Evolutionary conservation across 345 rosid genomes (phyloP).

Genomic region (Eucalyptus marginata): DNA sequence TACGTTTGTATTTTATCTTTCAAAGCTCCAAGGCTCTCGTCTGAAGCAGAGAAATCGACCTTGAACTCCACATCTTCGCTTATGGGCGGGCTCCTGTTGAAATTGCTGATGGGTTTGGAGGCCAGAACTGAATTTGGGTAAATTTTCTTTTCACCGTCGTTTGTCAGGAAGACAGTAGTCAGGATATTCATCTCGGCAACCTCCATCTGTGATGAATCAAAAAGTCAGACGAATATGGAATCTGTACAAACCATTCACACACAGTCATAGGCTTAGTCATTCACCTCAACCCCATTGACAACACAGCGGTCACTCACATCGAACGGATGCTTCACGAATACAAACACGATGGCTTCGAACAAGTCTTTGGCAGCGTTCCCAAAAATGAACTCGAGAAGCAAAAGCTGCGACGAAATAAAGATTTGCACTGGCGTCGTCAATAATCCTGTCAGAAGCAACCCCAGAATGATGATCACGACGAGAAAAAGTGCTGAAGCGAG

Average conservation of each 20-base stretch:
- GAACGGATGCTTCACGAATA: conserved; percentile 64
- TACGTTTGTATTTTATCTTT: conserved; percentile 31
- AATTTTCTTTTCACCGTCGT: conserved; percentile 49
- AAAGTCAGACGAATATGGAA: background rate
- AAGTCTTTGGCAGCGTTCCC: conserved; percentile 41
- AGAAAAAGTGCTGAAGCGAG: conserved; percentile 16
- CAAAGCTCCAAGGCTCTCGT: conserved; percentile 31
- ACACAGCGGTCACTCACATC: conserved; percentile 69
- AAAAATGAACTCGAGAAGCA: conserved; percentile 32
- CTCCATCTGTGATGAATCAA: conserved; percentile 29
- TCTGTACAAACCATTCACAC: background rate
- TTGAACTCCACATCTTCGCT: conserved; percentile 53
- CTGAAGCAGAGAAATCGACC: conserved; percentile 39
- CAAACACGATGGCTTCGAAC: conserved; percentile 59
- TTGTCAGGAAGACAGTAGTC: conserved; percentile 57
- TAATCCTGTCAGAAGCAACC: conserved; percentile 44
- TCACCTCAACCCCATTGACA: conserved; percentile 59
- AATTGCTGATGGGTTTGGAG: conserved; percentile 43
- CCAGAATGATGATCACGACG: conserved; percentile 14
- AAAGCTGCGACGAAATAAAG: conserved; percentile 46
- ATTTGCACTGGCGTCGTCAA: conserved; percentile 32
- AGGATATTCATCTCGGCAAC: conserved; percentile 68
- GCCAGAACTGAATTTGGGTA: conserved; percentile 46
- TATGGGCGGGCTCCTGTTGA: conserved; percentile 54
- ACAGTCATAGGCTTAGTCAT: background rate